A percentile compares a stretch with the other conserved stretches of the same genome.
Conservation (phyloP, 139 green algal genomes). For the Ulvella scutata region DNA sequence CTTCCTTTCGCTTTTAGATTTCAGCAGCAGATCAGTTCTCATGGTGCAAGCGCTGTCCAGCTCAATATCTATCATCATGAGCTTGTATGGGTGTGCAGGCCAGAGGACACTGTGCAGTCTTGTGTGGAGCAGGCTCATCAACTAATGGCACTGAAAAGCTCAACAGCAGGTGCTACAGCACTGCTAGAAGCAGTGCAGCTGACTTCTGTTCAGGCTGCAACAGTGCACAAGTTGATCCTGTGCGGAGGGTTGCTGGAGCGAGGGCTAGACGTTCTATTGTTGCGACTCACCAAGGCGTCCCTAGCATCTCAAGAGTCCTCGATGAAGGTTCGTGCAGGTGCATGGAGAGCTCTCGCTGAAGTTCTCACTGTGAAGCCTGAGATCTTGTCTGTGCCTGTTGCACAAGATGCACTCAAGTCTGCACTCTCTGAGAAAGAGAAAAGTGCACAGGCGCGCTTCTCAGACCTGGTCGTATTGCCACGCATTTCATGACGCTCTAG, state of each 20-base stretch:
- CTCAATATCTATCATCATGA: not conserved
- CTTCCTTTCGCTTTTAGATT: not conserved
- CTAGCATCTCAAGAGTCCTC: not conserved
- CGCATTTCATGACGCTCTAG: too few relatives aligned
- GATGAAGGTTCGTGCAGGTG: not conserved
- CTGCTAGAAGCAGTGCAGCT: not conserved
- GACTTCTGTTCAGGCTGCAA: not conserved
- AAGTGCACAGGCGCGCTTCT: not conserved
- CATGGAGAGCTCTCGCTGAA: not conserved
- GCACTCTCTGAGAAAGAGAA: slow-evolving; percentile 2
- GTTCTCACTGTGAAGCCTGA: not conserved
- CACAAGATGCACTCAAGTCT: not conserved
- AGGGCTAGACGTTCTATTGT: not conserved
- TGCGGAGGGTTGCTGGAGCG: not conserved
- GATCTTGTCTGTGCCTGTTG: not conserved
- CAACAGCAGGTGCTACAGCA: not conserved
- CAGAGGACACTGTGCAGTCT: not conserved
- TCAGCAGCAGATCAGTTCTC: not conserved
- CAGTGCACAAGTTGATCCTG: not conserved
- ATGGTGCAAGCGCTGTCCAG: not conserved
- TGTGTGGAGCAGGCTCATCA: not conserved
- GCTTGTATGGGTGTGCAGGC: not conserved
- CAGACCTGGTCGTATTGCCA: too few relatives aligned
- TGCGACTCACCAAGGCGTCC: not conserved
- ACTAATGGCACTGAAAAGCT: not conserved